phyloP scores from a whole-genome alignment of 2,329 filamentous ascomycete species.

The Penicillium sp. region DNA sequence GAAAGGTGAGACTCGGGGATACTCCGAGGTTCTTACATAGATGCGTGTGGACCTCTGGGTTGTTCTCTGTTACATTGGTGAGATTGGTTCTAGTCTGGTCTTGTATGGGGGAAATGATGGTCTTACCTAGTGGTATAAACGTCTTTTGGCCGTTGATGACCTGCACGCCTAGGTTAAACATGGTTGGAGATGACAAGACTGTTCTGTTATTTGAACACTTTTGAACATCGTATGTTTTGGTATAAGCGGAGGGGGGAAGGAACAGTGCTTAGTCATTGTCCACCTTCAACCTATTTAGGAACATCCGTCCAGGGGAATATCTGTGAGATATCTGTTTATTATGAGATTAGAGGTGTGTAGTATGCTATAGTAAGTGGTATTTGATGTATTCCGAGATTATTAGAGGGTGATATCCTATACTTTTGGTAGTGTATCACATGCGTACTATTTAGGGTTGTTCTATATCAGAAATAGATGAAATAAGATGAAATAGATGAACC shows the following conservation, averaged over 20 bases:
- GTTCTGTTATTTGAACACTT: neutral
- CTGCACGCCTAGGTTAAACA: conserved; percentile 16
- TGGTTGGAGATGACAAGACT: neutral
- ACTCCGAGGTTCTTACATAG: conserved; percentile 54
- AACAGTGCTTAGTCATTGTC: neutral
- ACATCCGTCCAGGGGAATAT: neutral
- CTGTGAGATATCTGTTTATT: neutral
- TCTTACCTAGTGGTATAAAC: conserved; percentile 35
- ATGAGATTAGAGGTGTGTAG: neutral
- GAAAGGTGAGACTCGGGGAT: conserved; percentile 49
- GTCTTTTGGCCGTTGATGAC: conserved; percentile 34
- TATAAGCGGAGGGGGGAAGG: neutral
- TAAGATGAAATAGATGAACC: too few species aligned
- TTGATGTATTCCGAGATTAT: neutral
- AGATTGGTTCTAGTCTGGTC: conserved; percentile 2
- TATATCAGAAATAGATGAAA: neutral
- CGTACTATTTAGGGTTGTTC: neutral
- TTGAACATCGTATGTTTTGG: neutral
- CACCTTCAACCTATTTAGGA: neutral
- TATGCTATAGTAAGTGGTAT: neutral
- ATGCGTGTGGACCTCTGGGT: conserved; percentile 54
- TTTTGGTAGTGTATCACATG: neutral
- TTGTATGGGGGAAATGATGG: neutral
- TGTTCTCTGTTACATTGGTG: conserved; percentile 50
- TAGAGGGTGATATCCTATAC: neutral